A percentile compares a stretch with the other conserved stretches of the same genome.
Conservation (phyloP, 176 grass and related monocot genomes). For the Thinopyrum elongatum region DNA sequence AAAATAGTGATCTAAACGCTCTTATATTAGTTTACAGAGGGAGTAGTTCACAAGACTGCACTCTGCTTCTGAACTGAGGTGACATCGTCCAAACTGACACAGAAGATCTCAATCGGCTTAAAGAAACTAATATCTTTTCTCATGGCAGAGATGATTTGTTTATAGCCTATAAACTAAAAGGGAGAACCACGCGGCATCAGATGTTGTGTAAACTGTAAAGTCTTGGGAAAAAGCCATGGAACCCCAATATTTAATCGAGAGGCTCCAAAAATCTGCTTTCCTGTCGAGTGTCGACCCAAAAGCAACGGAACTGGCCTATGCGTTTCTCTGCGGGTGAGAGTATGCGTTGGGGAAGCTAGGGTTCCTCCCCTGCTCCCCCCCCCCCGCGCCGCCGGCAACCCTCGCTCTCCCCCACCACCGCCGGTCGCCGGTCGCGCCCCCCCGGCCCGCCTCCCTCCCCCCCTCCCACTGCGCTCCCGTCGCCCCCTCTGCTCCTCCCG, state of each 20-base stretch:
- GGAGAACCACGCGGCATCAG: slow-evolving; percentile 8
- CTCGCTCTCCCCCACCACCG: no score
- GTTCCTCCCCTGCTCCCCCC: no score
- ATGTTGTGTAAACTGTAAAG: slow-evolving; percentile 9
- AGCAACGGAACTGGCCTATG: background rate
- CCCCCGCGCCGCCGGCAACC: no score
- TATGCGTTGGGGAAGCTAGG: no score
- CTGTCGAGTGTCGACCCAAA: slow-evolving; percentile 16
- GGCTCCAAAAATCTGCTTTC: background rate
- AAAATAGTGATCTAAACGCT: no score
- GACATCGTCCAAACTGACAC: slow-evolving; percentile 1
- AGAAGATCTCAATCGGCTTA: background rate
- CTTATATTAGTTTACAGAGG: no score
- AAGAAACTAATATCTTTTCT: background rate
- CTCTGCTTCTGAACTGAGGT: background rate
- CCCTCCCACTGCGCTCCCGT: no score
- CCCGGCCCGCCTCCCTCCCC: no score
- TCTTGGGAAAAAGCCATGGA: slow-evolving; percentile 1
- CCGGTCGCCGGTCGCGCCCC: no score
- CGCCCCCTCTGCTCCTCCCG: no score
- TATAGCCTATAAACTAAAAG: background rate
- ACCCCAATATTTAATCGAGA: slow-evolving; percentile 4
- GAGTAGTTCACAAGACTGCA: background rate
- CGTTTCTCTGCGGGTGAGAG: no score
- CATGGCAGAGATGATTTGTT: background rate